phyloP scores from a whole-genome alignment of 495 filamentous ascomycete genomes.

The Hyaloscypha finlandica region DNA sequence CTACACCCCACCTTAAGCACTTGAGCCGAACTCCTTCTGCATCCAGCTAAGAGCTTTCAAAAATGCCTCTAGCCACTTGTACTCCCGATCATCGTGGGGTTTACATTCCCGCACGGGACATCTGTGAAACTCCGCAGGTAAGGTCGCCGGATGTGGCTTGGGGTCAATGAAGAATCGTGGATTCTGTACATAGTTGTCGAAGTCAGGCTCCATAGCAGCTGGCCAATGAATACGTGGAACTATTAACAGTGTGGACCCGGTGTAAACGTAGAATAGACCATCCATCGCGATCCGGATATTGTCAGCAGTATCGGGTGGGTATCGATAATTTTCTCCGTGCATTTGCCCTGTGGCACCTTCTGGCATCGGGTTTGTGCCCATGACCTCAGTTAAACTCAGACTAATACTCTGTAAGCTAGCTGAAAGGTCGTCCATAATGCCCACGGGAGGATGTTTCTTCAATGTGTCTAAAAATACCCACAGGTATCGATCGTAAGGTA shows the following conservation, averaged over 20 bases:
- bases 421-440: too few species aligned
- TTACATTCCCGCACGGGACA: constrained; percentile 4
- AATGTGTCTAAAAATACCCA: constrained; percentile 17
- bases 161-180: too few species aligned
- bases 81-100: constrained; percentile 20
- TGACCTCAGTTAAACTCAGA: too few species aligned
- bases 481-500: constrained; percentile 26
- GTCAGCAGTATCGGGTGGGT: neutral
- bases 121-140: constrained; percentile 6
- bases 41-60: constrained; percentile 25
- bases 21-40: constrained; percentile 4
- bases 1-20: too few species aligned
- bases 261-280: constrained; percentile 22
- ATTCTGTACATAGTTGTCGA: too few species aligned
- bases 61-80: constrained; percentile 24
- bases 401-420: too few species aligned
- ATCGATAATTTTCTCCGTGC: too few species aligned
- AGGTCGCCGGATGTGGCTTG: too few species aligned
- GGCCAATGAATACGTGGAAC: constrained; percentile 20
- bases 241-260: constrained; percentile 3
- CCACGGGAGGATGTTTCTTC: neutral
- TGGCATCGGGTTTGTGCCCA: too few species aligned
- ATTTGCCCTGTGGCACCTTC: too few species aligned
- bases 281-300: constrained; percentile 3
- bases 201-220: neutral